Evolutionary conservation across 306 rosid genomes (phyloP), one percentile per base, ranked within the genome.

Genomic region (Dryas drummondii): DNA sequence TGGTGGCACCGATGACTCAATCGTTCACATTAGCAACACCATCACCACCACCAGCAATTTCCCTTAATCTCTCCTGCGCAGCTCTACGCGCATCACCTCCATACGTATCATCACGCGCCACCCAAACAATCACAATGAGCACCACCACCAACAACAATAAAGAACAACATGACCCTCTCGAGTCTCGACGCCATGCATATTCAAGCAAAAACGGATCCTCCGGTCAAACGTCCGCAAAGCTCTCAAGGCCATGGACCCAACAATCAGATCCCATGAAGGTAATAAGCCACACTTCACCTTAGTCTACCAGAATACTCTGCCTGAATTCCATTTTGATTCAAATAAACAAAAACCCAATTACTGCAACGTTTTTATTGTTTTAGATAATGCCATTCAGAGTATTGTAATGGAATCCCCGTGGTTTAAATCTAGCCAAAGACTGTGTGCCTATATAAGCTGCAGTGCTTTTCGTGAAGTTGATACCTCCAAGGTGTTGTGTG

Each of bases 391-490:
- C 26, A 83, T 94, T 86, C 97, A 94, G 82, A 84, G 76, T 51
- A 64, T 88, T 37, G 76, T 94, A 66, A 58, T 87, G 78, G 92
- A 76, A 56, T 86, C 99, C 71, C 89, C 97, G 0, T 94, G 97
- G 97, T 94, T 94, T 78, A 85, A 78, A 86, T 87, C 97, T 27
- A 83, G 88, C 79, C 75, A 47, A 74, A 77, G 93, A 68, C 64
- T 94, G 41, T 90, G 99, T 73, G 96, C 96, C 7, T 94, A 92
- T 78, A 89, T 94, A 74, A 90, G 97, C 73, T 92, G 97, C 84
- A 84, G 76, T 75, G 87, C 97, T 56, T 79, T 94, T 17, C 89
- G 96, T 15, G 99, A 94, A 86, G 99, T 94, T 44, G 97, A 92
- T 60, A 90, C 97, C 3, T 86, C 70, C 2, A 90, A 85, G 63